Base-by-base conservation (phyloP, 2,329 filamentous ascomycete genomes). In the Cladophialophora bantiana region DNA sequence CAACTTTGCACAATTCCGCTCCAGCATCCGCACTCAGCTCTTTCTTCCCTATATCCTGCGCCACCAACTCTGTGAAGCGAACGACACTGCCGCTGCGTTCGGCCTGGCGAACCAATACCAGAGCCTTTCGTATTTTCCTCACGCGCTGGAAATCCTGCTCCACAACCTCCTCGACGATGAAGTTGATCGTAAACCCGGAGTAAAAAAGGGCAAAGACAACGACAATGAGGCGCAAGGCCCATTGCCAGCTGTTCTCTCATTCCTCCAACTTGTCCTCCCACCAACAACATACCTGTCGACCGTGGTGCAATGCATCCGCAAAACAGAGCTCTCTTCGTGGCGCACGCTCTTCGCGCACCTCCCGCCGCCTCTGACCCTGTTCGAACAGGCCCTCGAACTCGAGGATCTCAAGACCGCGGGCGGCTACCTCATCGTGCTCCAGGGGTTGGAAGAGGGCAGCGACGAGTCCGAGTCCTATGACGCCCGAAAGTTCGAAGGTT, bases 271-370 rank as follows among this genome's bases (percentile, higher is more conserved):
- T 0, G 92, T 89, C 0, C 91, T 93, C 78, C 90, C 89, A 64
- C 88, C 76, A 0, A 76, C 76, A 10, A 75, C 93, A 65, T 99
- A 97, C 75, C 88, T 98, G 15, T 94, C 98, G 74, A 95, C 98
- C 65, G 90, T 99, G 31, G 90, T 99, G 20, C 95, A 96, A 79
- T 99, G 95, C 79, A 97, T 95, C 1, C 90, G 95, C 62, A 99
- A 99, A 79, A 99, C 95, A 0, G 95, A 99, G 76, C 89, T 97
- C 7, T 89, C 94, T 45, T 96, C 93, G 64, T 99, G 95, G 95
- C 89, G 91, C 67, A 97, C 95, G 0, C 84, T 99, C 0, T 99
- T 99, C 77, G 88, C 89, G 4, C 93, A 97, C 74, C 84, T 99
- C 0, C 95, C 95, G 0, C 92, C 94, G 0, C 92, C 94, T 3